Evolutionary conservation across 352 stramenopile genomes (phyloP).

Genomic region (Globisporangium radiosum): DNA sequence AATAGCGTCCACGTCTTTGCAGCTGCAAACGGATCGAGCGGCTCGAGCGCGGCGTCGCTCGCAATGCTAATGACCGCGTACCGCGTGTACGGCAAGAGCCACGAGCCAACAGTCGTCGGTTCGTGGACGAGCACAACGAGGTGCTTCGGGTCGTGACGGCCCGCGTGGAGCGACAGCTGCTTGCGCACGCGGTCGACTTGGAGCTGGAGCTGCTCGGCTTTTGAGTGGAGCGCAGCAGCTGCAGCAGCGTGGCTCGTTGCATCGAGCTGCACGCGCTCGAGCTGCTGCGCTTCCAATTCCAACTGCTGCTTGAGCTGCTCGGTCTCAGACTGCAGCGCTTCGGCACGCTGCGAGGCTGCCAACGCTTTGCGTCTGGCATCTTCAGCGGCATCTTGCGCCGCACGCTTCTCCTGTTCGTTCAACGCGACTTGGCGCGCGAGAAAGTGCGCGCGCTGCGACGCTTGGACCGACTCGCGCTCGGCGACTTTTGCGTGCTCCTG

Average conservation of each 20-base stretch:
- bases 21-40: slow-evolving; percentile 59
- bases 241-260: slow-evolving; percentile 57
- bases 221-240: slow-evolving; percentile 59
- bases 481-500: slow-evolving; percentile 64
- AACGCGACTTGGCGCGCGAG: slow-evolving; percentile 76
- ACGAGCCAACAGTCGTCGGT: slow-evolving; percentile 73
- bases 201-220: slow-evolving; percentile 63
- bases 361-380: slow-evolving; percentile 54
- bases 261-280: slow-evolving; percentile 66
- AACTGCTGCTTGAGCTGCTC: slow-evolving; percentile 69
- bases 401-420: slow-evolving; percentile 77
- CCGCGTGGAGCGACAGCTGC: slow-evolving; percentile 71
- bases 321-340: slow-evolving; percentile 68
- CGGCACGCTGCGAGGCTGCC: slow-evolving; percentile 57
- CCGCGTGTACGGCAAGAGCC: slow-evolving; percentile 76
- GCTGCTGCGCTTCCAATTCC: slow-evolving; percentile 57
- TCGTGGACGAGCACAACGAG: slow-evolving; percentile 80
- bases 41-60: slow-evolving; percentile 25
- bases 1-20: slow-evolving; percentile 75
- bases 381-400: slow-evolving; percentile 59
- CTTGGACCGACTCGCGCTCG: slow-evolving; percentile 69
- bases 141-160: slow-evolving; percentile 66
- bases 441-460: slow-evolving; percentile 54
- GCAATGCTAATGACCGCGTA: slow-evolving; percentile 80
- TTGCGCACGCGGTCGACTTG: slow-evolving; percentile 72